phyloP scores from a whole-genome alignment of 306 rosid genomes.

The Fragaria iinumae region DNA sequence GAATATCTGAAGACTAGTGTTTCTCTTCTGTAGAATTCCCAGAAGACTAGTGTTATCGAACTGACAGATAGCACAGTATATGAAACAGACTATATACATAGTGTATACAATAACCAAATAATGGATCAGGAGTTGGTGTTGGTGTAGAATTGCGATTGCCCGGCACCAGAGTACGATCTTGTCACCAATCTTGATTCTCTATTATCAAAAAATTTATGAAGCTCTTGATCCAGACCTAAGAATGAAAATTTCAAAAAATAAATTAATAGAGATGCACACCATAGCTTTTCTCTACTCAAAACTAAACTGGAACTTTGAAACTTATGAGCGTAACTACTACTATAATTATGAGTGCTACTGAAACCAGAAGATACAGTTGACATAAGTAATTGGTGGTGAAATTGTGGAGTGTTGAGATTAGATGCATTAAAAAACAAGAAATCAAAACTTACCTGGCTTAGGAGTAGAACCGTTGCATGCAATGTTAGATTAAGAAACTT shows the following conservation, averaged over 20 bases:
- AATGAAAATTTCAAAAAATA: neutral
- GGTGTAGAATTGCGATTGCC: neutral
- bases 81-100: neutral
- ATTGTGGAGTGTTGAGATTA: neutral
- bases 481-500: neutral
- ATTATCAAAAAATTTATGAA: neutral
- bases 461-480: neutral
- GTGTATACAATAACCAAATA: neutral
- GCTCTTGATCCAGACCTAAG: neutral
- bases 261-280: neutral
- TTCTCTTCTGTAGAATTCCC: neutral
- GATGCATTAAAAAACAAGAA: neutral
- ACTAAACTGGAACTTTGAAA: neutral
- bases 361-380: neutral
- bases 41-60: neutral
- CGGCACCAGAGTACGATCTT: neutral
- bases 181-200: neutral
- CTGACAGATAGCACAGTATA: neutral
- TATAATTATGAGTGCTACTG: neutral
- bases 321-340: neutral
- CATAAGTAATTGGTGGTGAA: neutral
- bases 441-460: constrained; percentile 25
- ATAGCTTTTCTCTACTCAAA: neutral
- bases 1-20: neutral
- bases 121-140: neutral